Evolutionary conservation across 805 yeast genomes (phyloP), one percentile per base, ranked within the genome.

Genomic region (Candida chauliodis): DNA sequence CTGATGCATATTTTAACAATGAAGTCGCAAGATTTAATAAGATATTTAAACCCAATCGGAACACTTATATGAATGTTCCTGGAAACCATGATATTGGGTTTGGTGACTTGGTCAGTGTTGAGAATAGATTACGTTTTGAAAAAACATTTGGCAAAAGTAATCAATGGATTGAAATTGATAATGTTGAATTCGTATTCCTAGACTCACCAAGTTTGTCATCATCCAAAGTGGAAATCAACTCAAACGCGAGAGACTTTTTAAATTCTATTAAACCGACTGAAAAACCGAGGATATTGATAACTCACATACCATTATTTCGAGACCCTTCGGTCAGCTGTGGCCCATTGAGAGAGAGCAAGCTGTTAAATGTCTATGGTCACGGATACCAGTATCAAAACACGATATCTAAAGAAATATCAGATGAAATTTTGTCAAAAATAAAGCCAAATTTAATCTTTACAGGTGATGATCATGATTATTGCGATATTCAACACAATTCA

Each of bases 51-150:
- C 43, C 55, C 13, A 59, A 56, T 21, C 40, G 45, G 22, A 61
- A 54, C 41, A 53, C 54, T 51, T 60, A 59, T 42, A 49, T 54
- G 11, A 61, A 63, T 40, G 47, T 65, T 1, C 95, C 96, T 0
- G 99, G 99, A 2, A 93, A 93, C 53, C 99, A 93, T 58, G 99
- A 93, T 57, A 86, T 95, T 43, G 99, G 99, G 0, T 88, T 83
- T 61, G 96, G 91, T 8, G 79, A 84, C 48, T 42, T 47, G 5
- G 79, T 93, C 10, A 71, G 78, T 15, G 64, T 74, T 18, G 42
- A 47, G 21, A 51, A 60, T 28, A 45, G 66, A 22, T 44, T 46
- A 2, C 50, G 73, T 22, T 69, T 64, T 40, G 35, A 32, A 10
- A 37, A 47, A 8, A 43, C 46, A 17, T 69, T 68, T 48, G 74